A percentile compares a stretch with the other conserved stretches of the same genome.
phyloP scores from a whole-genome alignment of 2,329 filamentous ascomycete genomes.

The Talaromyces sp. region DNA sequence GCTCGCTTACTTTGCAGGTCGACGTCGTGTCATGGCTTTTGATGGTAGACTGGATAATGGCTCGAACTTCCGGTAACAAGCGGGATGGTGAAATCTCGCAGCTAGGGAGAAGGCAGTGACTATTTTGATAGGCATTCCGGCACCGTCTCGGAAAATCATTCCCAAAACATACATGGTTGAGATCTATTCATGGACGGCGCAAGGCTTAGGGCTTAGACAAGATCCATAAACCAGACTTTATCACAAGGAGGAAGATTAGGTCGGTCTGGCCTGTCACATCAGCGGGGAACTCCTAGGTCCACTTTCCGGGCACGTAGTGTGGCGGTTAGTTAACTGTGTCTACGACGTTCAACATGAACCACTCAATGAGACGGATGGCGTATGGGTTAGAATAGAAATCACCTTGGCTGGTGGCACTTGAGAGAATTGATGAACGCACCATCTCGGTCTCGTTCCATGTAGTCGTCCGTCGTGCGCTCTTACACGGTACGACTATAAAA shows the following conservation, averaged over 20 bases:
- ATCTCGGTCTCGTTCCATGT: not conserved
- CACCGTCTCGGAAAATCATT: not conserved
- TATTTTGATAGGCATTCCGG: not conserved
- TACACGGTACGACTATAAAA: not conserved
- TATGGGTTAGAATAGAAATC: not conserved
- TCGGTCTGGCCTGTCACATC: not conserved
- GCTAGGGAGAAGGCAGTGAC: too few species aligned
- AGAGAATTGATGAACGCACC: not conserved
- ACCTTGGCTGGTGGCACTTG: not conserved
- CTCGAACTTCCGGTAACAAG: not conserved
- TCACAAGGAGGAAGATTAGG: not conserved
- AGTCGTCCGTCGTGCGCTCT: not conserved
- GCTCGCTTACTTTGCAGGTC: not conserved
- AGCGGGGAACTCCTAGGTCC: conserved; percentile 4
- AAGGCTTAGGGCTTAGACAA: not conserved
- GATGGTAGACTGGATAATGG: not conserved
- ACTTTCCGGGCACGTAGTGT: conserved; percentile 3
- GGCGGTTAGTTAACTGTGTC: not conserved
- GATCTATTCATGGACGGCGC: not conserved
- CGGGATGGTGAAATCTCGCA: not conserved
- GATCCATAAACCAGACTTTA: not conserved
- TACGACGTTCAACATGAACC: not conserved
- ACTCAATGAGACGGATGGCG: not conserved
- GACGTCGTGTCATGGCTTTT: not conserved
- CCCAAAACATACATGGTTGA: not conserved